Evolutionary conservation across 176 grass and related monocot genomes (phyloP).

Genomic region (Lolium rigidum): DNA sequence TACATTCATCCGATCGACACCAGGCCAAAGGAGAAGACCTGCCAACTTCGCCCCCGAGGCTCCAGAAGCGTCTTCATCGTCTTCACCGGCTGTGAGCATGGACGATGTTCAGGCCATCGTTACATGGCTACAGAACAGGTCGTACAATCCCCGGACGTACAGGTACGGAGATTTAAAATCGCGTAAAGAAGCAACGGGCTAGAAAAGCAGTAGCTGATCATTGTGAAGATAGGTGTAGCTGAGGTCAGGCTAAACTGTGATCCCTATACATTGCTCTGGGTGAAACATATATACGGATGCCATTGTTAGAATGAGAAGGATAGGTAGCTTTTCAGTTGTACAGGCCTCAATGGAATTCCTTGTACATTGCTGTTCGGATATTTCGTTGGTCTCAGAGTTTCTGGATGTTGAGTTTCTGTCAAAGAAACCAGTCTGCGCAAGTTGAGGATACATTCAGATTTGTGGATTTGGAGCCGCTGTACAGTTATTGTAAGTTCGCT

Average conservation of each 20-base stretch:
- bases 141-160: constrained; percentile 37
- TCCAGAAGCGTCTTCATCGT: neutral
- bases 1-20: neutral
- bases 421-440: neutral
- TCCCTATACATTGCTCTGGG: constrained; percentile 19
- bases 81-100: neutral
- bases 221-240: constrained; percentile 3
- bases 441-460: neutral
- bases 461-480: neutral
- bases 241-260: constrained; percentile 12
- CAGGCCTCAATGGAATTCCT: neutral
- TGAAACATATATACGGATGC: constrained; percentile 1
- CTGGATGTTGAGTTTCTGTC: neutral
- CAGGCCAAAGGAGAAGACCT: neutral
- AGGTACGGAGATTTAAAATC: constrained; percentile 21
- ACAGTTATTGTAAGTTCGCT: neutral
- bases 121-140: constrained; percentile 54
- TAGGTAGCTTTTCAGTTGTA: neutral
- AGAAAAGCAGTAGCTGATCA: constrained; percentile 13
- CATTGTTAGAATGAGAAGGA: neutral
- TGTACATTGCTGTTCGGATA: neutral
- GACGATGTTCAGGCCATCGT: constrained; percentile 40
- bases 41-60: neutral
- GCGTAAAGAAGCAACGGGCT: constrained; percentile 13
- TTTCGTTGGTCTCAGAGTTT: neutral